Evolutionary conservation across 352 stramenopile genomes (phyloP).

Genomic region (Phytophthora sp.): DNA sequence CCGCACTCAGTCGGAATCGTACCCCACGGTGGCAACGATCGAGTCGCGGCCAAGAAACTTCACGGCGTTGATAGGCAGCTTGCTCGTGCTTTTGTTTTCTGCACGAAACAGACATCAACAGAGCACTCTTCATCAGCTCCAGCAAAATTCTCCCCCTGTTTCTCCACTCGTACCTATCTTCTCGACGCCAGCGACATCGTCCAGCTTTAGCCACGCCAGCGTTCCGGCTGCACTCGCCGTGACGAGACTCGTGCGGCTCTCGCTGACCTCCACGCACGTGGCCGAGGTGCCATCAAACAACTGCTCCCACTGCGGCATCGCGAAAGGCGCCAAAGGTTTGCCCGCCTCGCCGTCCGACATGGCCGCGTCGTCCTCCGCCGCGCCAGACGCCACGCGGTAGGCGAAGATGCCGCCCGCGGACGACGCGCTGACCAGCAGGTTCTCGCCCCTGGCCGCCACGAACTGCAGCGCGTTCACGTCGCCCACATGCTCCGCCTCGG

Average conservation of each 20-base stretch:
- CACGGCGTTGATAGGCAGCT: conserved; percentile 61
- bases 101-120: background rate
- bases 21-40: conserved; percentile 76
- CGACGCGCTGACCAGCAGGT: conserved; percentile 67
- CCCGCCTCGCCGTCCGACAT: conserved; percentile 15
- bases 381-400: conserved; percentile 41
- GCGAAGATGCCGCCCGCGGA: conserved; percentile 57
- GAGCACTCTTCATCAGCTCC: no score
- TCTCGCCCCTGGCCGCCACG: conserved; percentile 44
- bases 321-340: conserved; percentile 20
- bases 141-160: background rate
- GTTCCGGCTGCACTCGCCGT: conserved; percentile 56
- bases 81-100: conserved; percentile 63
- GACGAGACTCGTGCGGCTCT: conserved; percentile 53
- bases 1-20: conserved; percentile 8
- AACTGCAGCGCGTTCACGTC: conserved; percentile 75
- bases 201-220: conserved; percentile 73
- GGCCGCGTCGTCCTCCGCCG: conserved; percentile 14
- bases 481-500: conserved; percentile 51
- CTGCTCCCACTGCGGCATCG: conserved; percentile 67
- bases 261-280: conserved; percentile 67
- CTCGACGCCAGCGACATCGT: conserved; percentile 51
- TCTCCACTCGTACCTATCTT: conserved; percentile 51
- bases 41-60: conserved; percentile 77
- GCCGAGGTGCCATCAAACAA: conserved; percentile 47